Evolutionary conservation across 2,329 filamentous ascomycete species (phyloP), one percentile per base, ranked within the genome.

Genomic region (Neophaeococcomyces aloes): DNA sequence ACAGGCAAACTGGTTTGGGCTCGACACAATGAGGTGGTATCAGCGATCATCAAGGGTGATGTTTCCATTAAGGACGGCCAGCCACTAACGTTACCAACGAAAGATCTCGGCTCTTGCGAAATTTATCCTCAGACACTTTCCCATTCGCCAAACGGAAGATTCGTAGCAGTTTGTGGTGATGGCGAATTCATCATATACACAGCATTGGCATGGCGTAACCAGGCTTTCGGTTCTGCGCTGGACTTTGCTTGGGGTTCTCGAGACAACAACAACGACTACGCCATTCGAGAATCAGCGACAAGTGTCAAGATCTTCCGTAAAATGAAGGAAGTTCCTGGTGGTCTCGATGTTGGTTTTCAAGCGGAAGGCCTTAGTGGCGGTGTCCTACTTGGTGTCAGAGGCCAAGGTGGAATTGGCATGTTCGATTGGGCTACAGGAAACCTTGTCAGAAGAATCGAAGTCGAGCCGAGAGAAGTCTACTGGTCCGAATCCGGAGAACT

Each of bases 121-220:
- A 82, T 98, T 33, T 54, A 55, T 31, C 91, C 91, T 1, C 88
- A 95, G 60, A 94, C 87, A 0, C 75, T 98, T 40, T 76, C 86
- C 29, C 91, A 98, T 68, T 95, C 88, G n/a, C 86, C 91, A 29
- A 98, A 98, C 56, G 87, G 87, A 40, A 79, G 87, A 48, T 91
- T 91, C 54, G 85, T 91, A 38, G 83, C 83, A 14, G 81, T 88
- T 2, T 96, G 89, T 53, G 91, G 91, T 53, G 91, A 98, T 61
- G 91, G 91, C 50, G 91, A 98, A 65, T 98, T 95, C 68, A 96
- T 96, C 62, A 94, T 96, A 58, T 96, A 96, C 69, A 96, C 91
- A 21, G 88, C 91, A 44, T 75, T 96, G 46, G 89, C 89, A 2
- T 94, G 93, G 76, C 81, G 91, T 61, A 96, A 98, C 67, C 95